Evolutionary conservation across 2,329 filamentous ascomycete species (phyloP).

Genomic region (Cladobotryum protrusum): DNA sequence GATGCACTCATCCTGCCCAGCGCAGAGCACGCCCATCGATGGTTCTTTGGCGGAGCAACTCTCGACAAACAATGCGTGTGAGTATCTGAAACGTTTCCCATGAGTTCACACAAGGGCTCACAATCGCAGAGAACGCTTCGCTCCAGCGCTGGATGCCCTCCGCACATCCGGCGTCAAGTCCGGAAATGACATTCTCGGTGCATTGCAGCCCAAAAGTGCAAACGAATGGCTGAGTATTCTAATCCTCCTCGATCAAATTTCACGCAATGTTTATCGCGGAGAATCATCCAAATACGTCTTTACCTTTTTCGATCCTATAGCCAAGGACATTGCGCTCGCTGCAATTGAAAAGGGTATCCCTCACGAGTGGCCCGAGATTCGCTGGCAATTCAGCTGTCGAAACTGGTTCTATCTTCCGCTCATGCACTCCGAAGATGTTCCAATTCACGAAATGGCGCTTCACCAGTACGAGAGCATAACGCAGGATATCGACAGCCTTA

Average conservation of each 20-base stretch:
- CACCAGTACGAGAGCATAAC: slow-evolving; percentile 26
- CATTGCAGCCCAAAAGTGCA: slow-evolving; percentile 20
- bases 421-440: slow-evolving; percentile 50
- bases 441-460: slow-evolving; percentile 35
- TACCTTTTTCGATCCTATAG: slow-evolving; percentile 49
- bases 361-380: slow-evolving; percentile 20
- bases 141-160: slow-evolving; percentile 29
- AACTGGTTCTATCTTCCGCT: slow-evolving; percentile 56
- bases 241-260: slow-evolving; percentile 56
- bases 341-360: slow-evolving; percentile 30
- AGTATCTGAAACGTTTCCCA: slow-evolving; percentile 9
- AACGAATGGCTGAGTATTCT: slow-evolving; percentile 43
- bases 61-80: slow-evolving; percentile 32
- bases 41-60: slow-evolving; percentile 29
- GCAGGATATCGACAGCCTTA: slow-evolving; percentile 27
- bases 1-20: slow-evolving; percentile 23
- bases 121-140: slow-evolving; percentile 23
- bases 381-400: slow-evolving; percentile 34
- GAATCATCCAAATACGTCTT: slow-evolving; percentile 41
- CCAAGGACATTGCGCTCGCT: slow-evolving; percentile 34
- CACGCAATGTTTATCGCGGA: slow-evolving; percentile 55
- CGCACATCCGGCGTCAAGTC: slow-evolving; percentile 20
- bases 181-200: slow-evolving; percentile 23
- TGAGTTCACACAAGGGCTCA: not conserved
- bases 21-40: slow-evolving; percentile 22